A percentile compares a stretch with the other conserved stretches of the same genome.
Evolutionary conservation across 257 asterid species (phyloP).

Genomic region (Buddleja alternifolia): DNA sequence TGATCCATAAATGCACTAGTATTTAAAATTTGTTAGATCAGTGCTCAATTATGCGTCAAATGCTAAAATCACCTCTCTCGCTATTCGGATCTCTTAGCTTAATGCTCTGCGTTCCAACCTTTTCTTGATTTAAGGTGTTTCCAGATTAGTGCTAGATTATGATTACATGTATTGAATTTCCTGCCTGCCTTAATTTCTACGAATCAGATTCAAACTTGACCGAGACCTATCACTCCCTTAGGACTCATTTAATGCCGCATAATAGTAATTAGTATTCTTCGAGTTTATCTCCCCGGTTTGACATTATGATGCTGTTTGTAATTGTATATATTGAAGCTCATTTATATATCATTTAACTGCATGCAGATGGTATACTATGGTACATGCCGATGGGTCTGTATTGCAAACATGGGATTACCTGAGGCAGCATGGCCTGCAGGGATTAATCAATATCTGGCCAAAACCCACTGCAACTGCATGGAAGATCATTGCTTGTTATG

Average conservation of each 20-base stretch:
- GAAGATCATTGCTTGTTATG: conserved; percentile 79
- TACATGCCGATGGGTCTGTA: conserved; percentile 90
- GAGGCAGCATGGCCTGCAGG: conserved; percentile 70
- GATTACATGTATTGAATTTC: neutral
- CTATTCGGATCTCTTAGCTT: conserved; percentile 12
- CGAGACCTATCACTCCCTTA: neutral
- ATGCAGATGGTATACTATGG: conserved; percentile 97
- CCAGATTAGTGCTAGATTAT: conserved; percentile 20
- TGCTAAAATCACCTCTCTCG: neutral
- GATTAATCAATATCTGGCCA: conserved; percentile 77
- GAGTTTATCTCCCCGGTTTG: neutral
- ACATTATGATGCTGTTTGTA: conserved; percentile 2
- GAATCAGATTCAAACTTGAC: neutral
- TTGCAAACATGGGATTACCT: conserved; percentile 68
- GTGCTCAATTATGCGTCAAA: neutral
- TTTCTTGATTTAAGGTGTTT: conserved; percentile 3
- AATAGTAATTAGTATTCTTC: neutral
- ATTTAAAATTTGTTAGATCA: neutral
- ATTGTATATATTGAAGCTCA: conserved; percentile 1
- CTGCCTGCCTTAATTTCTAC: neutral
- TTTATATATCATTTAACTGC: conserved; percentile 26
- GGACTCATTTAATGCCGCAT: neutral
- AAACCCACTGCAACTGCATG: conserved; percentile 75
- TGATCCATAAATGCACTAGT: too few relatives aligned
- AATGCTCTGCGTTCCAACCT: neutral